These are phyloP conservation scores for Drosera spatulata DNA, from an alignment of 179 eudicot genomes.

Conservation along the genomic window DNA sequence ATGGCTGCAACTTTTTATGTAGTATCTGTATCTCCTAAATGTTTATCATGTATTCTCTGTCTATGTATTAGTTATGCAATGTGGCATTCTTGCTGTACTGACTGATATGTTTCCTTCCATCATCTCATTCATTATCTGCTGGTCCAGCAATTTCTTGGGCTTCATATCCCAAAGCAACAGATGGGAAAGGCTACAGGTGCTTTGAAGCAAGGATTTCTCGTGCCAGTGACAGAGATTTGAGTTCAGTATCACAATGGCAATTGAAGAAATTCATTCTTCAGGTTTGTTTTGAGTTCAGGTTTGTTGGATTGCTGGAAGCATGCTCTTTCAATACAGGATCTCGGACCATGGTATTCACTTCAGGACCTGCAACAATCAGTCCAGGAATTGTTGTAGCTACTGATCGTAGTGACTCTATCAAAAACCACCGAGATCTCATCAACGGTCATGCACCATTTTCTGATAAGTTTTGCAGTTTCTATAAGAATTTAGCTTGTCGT, in stretches of 20 bases:
- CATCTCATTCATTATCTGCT: slow-evolving; percentile 17
- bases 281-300: too few relatives aligned
- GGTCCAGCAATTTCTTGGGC: slow-evolving; percentile 60
- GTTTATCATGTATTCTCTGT: too few relatives aligned
- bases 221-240: slow-evolving; percentile 80
- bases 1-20: too few relatives aligned
- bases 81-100: too few relatives aligned
- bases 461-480: slow-evolving; percentile 49
- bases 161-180: slow-evolving; percentile 41
- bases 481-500: slow-evolving; percentile 46
- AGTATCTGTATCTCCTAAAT: too few relatives aligned
- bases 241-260: slow-evolving; percentile 59
- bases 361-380: slow-evolving; percentile 93
- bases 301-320: slow-evolving; percentile 81
- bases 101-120: slow-evolving; percentile 1
- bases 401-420: slow-evolving; percentile 51
- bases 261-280: slow-evolving; percentile 71
- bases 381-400: slow-evolving; percentile 76
- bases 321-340: slow-evolving; percentile 57
- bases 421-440: slow-evolving; percentile 70
- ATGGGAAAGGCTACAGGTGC: slow-evolving; percentile 31
- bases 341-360: slow-evolving; percentile 77
- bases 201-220: slow-evolving; percentile 66
- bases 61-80: too few relatives aligned
- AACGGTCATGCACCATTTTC: slow-evolving; percentile 52